Conservation (phyloP, 345 rosid species). For the Murraya paniculata region DNA sequence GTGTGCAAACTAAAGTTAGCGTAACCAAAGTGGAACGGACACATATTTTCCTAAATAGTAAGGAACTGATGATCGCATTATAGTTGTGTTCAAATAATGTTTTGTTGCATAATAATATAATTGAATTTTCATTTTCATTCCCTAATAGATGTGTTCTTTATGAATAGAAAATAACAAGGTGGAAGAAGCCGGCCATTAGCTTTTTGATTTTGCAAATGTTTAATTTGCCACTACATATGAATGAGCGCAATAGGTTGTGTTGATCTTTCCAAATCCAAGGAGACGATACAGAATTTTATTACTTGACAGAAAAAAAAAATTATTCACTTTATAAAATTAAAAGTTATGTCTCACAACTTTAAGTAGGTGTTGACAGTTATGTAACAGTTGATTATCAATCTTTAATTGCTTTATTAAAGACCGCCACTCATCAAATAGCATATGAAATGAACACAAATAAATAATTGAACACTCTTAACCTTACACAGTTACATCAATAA, state of each 20-base stretch:
- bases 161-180: neutral
- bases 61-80: too few species aligned
- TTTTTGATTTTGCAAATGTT: neutral
- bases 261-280: neutral
- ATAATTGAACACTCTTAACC: neutral
- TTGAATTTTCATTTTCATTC: neutral
- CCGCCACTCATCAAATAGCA: neutral
- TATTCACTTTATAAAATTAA: too few species aligned
- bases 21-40: too few species aligned
- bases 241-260: neutral
- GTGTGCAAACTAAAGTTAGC: too few species aligned
- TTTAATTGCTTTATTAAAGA: neutral
- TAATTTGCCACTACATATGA: neutral
- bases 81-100: too few species aligned
- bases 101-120: neutral
- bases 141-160: too few species aligned
- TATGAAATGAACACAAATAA: too few species aligned
- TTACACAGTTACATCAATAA: too few species aligned
- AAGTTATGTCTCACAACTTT: neutral
- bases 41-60: too few species aligned
- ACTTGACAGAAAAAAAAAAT: too few species aligned
- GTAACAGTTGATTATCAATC: neutral
- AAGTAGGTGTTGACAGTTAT: neutral
- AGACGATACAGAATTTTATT: neutral
- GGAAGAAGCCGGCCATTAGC: neutral